These are phyloP conservation scores for Rhodotorula sp. DNA, from an alignment of 1,284 basidiomycete species.

Conservation along the genomic window DNA sequence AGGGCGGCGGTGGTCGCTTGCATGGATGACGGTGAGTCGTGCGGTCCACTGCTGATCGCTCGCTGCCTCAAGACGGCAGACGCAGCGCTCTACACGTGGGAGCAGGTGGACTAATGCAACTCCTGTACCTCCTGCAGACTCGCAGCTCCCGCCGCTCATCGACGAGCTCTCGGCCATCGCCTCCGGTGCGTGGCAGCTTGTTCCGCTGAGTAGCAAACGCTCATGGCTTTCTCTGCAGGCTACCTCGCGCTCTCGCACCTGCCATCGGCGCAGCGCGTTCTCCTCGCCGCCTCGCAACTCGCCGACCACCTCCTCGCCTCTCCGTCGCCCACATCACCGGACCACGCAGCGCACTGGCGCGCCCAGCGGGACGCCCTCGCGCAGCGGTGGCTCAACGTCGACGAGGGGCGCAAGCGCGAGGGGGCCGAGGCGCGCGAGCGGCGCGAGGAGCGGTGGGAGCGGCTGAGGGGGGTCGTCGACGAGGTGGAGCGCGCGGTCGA, in stretches of 20 bases:
- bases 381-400: not conserved
- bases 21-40: slow-evolving; percentile 3
- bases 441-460: not conserved
- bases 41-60: not conserved
- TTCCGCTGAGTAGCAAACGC: not conserved
- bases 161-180: slow-evolving; percentile 5
- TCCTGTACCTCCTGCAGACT: not conserved
- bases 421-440: not conserved
- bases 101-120: not conserved
- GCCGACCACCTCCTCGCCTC: slow-evolving; percentile 4
- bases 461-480: not conserved
- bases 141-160: not conserved
- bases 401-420: not conserved
- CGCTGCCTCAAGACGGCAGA: no score
- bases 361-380: not conserved
- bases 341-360: not conserved
- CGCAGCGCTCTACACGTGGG: not conserved
- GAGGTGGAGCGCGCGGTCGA: slow-evolving; percentile 6
- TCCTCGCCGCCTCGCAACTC: slow-evolving; percentile 5
- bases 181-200: not conserved
- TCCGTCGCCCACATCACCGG: not conserved
- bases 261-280: not conserved
- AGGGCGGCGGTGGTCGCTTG: not conserved
- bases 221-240: not conserved
- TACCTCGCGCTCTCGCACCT: not conserved